Conservation (phyloP, 371 early-diverging fungal species). For the Syncephalastrum monosporum region DNA sequence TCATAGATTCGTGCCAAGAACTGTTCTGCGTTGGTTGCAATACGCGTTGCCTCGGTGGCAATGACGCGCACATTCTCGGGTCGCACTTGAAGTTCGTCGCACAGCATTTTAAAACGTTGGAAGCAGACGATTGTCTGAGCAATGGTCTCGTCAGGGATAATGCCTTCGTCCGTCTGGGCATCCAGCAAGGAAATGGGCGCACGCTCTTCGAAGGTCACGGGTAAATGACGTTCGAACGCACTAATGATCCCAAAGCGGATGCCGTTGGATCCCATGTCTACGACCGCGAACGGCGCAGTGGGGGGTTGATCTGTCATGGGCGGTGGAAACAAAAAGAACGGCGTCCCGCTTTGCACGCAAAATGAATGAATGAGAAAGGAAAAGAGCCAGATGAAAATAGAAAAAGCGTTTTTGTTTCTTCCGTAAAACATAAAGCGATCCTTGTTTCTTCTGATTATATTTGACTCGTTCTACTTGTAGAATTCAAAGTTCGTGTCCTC, state of each 20-base stretch:
- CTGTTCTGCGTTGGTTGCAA: constrained; percentile 53
- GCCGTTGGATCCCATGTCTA: constrained; percentile 74
- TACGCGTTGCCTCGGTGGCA: constrained; percentile 66
- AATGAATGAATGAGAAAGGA: too few species aligned
- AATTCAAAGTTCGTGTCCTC: constrained; percentile 94
- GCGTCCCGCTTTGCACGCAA: too few species aligned
- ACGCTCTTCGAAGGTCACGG: constrained; percentile 65
- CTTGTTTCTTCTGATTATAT: not conserved
- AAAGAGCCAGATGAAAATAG: too few species aligned
- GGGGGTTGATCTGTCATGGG: constrained; percentile 4
- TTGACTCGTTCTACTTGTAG: constrained; percentile 67
- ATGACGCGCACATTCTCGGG: constrained; percentile 48
- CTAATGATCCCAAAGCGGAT: constrained; percentile 66
- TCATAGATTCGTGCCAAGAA: constrained; percentile 46
- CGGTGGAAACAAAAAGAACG: not conserved
- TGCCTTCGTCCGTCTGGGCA: constrained; percentile 46
- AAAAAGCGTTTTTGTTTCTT: too few species aligned
- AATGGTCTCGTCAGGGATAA: constrained; percentile 53
- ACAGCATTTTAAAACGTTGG: constrained; percentile 52
- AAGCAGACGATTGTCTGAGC: constrained; percentile 55
- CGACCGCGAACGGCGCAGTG: constrained; percentile 54
- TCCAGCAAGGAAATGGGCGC: constrained; percentile 62
- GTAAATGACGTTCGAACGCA: constrained; percentile 55
- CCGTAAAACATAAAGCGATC: too few species aligned
- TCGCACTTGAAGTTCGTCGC: constrained; percentile 43